Evolutionary conservation across 2,329 filamentous ascomycete genomes (phyloP).

Genomic region (Aspergillus pseudoglaucus): DNA sequence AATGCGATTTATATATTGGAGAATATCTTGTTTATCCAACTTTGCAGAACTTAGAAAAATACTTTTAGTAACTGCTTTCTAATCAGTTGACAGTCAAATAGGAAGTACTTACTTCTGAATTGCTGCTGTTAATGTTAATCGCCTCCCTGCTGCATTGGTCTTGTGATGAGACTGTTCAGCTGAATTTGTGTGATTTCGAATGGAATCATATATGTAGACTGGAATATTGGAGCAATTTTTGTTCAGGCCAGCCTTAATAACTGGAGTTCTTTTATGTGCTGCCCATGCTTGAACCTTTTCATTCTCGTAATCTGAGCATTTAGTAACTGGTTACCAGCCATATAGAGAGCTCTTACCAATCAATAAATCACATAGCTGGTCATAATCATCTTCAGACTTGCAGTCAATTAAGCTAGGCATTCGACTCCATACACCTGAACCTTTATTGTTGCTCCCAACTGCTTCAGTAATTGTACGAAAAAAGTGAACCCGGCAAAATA

Average conservation of each 20-base stretch:
- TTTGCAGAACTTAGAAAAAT: not conserved
- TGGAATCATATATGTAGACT: not conserved
- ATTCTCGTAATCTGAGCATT: not conserved
- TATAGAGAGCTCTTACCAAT: not conserved
- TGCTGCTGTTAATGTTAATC: not conserved
- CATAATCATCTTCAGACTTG: not conserved
- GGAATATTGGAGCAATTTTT: not conserved
- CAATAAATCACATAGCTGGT: not conserved
- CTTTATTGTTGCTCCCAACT: too few relatives aligned
- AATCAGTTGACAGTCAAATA: not conserved
- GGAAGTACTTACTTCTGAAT: not conserved
- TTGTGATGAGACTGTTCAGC: not conserved
- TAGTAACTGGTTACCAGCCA: not conserved
- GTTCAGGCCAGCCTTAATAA: not conserved
- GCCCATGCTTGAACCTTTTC: not conserved
- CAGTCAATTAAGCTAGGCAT: not conserved
- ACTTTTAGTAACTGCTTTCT: not conserved
- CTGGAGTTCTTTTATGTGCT: not conserved
- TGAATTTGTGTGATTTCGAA: not conserved
- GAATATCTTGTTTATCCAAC: not conserved
- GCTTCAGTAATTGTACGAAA: too few relatives aligned
- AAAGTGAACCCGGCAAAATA: too few relatives aligned
- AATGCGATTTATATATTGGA: not conserved
- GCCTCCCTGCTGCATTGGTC: not conserved
- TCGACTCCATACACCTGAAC: conserved; percentile 7